These are phyloP conservation scores for Chrysoporthe cubensis DNA, from an alignment of 2,329 filamentous ascomycete species.

Conservation along the genomic window DNA sequence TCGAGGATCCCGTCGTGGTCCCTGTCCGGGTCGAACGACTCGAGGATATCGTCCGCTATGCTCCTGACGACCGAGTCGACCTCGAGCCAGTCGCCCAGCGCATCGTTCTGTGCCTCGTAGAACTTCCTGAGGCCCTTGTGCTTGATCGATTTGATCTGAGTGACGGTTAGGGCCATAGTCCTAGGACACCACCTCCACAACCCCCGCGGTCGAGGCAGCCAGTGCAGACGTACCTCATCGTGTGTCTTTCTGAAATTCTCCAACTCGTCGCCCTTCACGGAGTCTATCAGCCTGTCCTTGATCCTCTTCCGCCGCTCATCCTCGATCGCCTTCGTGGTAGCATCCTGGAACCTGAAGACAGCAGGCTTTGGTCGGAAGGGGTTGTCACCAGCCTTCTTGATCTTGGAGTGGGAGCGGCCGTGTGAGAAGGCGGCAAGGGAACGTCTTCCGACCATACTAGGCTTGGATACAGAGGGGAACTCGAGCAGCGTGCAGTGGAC, in stretches of 20 bases:
- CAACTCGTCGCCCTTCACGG: constrained; percentile 49
- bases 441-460: constrained; percentile 25
- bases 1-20: constrained; percentile 61
- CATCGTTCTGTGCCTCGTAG: constrained; percentile 58
- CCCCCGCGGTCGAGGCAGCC: no score
- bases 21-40: constrained; percentile 61
- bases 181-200: no score
- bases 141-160: constrained; percentile 53
- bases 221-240: constrained; percentile 35
- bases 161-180: no score
- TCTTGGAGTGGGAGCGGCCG: constrained; percentile 4
- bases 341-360: constrained; percentile 49
- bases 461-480: not conserved
- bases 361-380: constrained; percentile 22
- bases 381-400: constrained; percentile 5
- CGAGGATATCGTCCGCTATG: constrained; percentile 61
- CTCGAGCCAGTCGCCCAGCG: constrained; percentile 54
- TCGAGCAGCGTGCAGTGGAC: no score
- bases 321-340: constrained; percentile 48
- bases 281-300: constrained; percentile 52
- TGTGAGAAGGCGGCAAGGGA: constrained; percentile 17
- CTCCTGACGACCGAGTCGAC: constrained; percentile 58
- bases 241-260: constrained; percentile 55
- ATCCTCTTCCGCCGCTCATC: constrained; percentile 48
- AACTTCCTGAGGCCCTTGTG: constrained; percentile 57